Evolutionary conservation across 805 yeast genomes (phyloP).

Genomic region (Candida boleticola): DNA sequence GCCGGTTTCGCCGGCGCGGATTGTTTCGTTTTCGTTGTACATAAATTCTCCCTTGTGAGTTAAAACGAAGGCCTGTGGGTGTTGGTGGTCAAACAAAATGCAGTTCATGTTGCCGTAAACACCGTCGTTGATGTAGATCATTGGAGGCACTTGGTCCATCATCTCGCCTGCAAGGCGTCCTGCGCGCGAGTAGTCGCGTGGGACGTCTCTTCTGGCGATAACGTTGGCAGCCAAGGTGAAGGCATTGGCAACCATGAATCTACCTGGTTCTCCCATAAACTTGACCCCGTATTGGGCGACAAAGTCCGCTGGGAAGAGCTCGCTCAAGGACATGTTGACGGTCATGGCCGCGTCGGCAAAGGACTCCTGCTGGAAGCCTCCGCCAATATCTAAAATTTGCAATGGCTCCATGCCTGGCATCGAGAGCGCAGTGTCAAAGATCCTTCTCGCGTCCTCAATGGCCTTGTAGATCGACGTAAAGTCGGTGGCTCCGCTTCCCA

Average conservation of each 20-base stretch:
- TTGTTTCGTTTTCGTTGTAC: conserved; percentile 21
- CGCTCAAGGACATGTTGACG: conserved; percentile 53
- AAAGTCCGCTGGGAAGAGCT: conserved; percentile 52
- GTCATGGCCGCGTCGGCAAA: conserved; percentile 60
- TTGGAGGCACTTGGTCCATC: conserved; percentile 21
- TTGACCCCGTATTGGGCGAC: conserved; percentile 25
- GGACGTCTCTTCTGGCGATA: conserved; percentile 70
- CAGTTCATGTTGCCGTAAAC: conserved; percentile 95
- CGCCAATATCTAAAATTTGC: conserved; percentile 79
- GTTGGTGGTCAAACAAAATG: conserved; percentile 87
- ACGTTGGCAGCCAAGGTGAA: conserved; percentile 82
- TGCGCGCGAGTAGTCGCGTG: no score
- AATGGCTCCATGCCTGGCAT: conserved; percentile 28
- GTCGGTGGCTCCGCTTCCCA: conserved; percentile 91
- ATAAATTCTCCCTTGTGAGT: conserved; percentile 49
- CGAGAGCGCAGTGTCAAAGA: conserved; percentile 59
- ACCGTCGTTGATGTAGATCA: conserved; percentile 92
- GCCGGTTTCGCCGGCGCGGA: conserved; percentile 15
- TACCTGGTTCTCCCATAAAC: conserved; percentile 91
- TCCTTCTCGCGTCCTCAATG: conserved; percentile 61
- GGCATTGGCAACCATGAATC: conserved; percentile 81
- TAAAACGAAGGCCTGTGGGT: conserved; percentile 67
- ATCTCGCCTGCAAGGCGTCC: no score
- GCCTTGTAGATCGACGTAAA: conserved; percentile 66
- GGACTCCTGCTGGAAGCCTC: conserved; percentile 74